Evolutionary conservation across 2,329 filamentous ascomycete genomes (phyloP).

Genomic region (Thermomyces lanuginosus): DNA sequence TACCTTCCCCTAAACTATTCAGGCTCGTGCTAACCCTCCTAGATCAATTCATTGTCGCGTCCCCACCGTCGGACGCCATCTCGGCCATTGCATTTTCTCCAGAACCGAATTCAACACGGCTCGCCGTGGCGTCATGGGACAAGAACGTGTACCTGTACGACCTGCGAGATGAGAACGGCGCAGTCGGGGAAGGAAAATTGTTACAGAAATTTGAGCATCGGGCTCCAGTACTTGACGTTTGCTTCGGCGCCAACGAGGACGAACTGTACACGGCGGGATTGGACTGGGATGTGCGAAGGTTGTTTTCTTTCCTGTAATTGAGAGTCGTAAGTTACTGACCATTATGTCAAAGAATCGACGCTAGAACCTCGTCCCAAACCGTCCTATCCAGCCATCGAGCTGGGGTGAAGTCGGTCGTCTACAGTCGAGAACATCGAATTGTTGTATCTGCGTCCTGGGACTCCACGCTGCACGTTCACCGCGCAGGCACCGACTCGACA

Average conservation of each 20-base stretch:
- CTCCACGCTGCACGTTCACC: constrained; percentile 71
- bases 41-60: constrained; percentile 66
- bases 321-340: constrained; percentile 2
- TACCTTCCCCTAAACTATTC: neutral
- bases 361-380: constrained; percentile 54
- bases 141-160: constrained; percentile 83
- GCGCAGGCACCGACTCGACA: constrained; percentile 36
- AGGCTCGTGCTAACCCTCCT: no score
- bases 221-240: constrained; percentile 77
- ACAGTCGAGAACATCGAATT: constrained; percentile 57
- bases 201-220: constrained; percentile 61
- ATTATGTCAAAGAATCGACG: constrained; percentile 41
- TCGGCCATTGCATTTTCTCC: constrained; percentile 78
- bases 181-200: constrained; percentile 45
- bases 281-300: constrained; percentile 74
- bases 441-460: constrained; percentile 92
- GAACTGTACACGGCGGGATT: constrained; percentile 76
- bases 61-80: constrained; percentile 72
- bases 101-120: constrained; percentile 50
- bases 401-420: constrained; percentile 70
- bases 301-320: constrained; percentile 9
- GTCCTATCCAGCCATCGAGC: constrained; percentile 63
- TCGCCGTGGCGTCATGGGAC: constrained; percentile 93
- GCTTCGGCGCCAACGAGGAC: constrained; percentile 67
- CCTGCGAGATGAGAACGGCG: constrained; percentile 37